These are phyloP conservation scores for Xylaria nigripes DNA, from an alignment of 495 filamentous ascomycete genomes.

Conservation along the genomic window DNA sequence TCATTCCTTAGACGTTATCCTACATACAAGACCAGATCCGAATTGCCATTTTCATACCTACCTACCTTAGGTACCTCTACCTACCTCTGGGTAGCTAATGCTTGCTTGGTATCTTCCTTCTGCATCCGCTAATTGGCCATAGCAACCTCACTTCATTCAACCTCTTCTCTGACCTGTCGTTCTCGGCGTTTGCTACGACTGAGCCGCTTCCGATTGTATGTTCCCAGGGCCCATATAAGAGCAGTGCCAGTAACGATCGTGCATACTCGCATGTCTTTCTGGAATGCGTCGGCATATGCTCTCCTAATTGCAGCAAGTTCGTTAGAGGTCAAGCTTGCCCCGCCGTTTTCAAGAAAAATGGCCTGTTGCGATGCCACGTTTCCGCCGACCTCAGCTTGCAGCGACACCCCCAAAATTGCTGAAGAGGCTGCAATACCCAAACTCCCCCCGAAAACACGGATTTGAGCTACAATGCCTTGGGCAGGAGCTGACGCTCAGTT, in stretches of 20 bases:
- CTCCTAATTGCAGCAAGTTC: constrained; percentile 16
- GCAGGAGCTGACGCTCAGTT: constrained; percentile 32
- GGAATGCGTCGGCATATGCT: constrained; percentile 33
- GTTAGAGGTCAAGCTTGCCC: constrained; percentile 1
- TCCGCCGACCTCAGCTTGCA: constrained; percentile 12
- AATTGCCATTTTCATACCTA: too few relatives aligned
- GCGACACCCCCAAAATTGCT: constrained; percentile 31
- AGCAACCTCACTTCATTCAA: neutral
- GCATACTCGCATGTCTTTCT: constrained; percentile 33
- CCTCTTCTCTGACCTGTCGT: constrained; percentile 13
- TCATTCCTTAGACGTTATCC: too few relatives aligned
- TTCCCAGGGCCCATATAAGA: constrained; percentile 22
- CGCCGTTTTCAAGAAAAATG: constrained; percentile 11
- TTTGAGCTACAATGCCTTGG: constrained; percentile 44
- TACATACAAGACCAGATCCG: too few relatives aligned
- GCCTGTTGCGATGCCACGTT: constrained; percentile 18
- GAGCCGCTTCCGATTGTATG: constrained; percentile 22
- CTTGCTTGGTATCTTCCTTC: neutral
- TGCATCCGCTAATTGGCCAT: neutral
- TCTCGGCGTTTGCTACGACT: constrained; percentile 18
- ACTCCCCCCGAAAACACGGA: constrained; percentile 45
- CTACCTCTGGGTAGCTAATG: neutral
- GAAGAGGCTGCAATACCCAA: constrained; percentile 46
- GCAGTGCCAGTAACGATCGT: constrained; percentile 27
- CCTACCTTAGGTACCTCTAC: too few relatives aligned